Base-by-base conservation (phyloP, 148 eudicot species). In the Spergularia bocconei region DNA sequence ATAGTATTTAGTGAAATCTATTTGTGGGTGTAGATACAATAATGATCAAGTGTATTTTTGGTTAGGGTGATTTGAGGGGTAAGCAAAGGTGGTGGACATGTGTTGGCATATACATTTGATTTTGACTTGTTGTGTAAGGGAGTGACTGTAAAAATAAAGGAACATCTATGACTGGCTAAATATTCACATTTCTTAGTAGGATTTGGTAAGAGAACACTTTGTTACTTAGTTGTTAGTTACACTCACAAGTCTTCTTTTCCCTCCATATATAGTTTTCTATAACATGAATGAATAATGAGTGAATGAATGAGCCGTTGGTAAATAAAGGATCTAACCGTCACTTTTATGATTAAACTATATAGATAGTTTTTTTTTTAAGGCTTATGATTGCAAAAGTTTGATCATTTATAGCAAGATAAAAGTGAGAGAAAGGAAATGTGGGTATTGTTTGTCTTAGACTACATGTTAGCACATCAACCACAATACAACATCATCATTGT, bases 51-150 rank as follows among this genome's bases (percentile, higher is more conserved):
- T 73, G 78, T 66, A 29, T 48, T 54, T 1, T 10, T 13, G 17
- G 86, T 69, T 82, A 47, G 83, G 86, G 86, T 88, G 93, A 85
- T 91, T 91, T 91, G 83, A 69, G 81, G 82, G 82, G 84, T 88
- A 93, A 91, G 97, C 97, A 93, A 93, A 88, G 95, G 90, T 82
- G 78, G 78, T 77, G 87, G 76, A 17, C 70, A 13, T 67, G 69
- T 7, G 57, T 5, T 56, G 65, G 55, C 39, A 60, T 25, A 50
- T 72, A 61, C 52, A 73, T 77, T 82, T 75, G 80, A 82, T 82
- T 76, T 85, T 84, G 77, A 69, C 97, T 88, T 91, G 85, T 20
- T 84, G 21, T 79, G 72, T 56, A 93, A 93, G 98, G 25, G 20
- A 41, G 52, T 66, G 41, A 66, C 41, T 17, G 9, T 12, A 0